Base-by-base conservation (phyloP, 805 yeast genomes). In the Saccharomycopsis capsularis region DNA sequence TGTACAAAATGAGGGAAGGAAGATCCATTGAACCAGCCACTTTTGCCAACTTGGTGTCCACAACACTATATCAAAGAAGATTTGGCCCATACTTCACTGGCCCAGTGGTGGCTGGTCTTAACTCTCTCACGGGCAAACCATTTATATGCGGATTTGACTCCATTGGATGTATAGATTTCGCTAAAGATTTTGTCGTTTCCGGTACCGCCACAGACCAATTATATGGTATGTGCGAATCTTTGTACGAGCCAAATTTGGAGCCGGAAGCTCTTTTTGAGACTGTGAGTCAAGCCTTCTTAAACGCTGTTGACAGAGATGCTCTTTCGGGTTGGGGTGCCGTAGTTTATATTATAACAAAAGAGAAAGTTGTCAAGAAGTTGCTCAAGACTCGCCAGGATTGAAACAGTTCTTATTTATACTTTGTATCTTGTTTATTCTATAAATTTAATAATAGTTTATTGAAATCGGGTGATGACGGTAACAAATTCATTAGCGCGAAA, bases 261-360 rank as follows among this genome's bases (percentile, higher is more conserved):
- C 89, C 98, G 4, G 98, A 93, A 57, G 96, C 93, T 66, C 72
- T 93, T 58, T 93, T 93, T 63, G 98, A 93, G 67, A 91, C 98
- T 37, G 85, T 89, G 57, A 81, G 95, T 58, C 99, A 93, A 68
- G 91, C 97, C 1, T 71, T 93, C 52, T 71, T 93, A 71, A 88
- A 85, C 64, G 98, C 96, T 18, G 95, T 85, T 34, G 99, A 93
- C 67, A 85, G 99, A 74, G 99, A 93, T 68, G 95, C 97, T 4
- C 74, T 93, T 51, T 82, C 95, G 27, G 99, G 99, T 57, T 93
- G 97, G 96, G 99, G 99, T 61, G 96, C 95, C 6, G 85, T 87
- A 16, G 98, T 93, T 22, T 91, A 91, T 67, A 71, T 93, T 48
- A 79, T 93, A 46, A 86, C 95, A 42, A 89, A 89, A 68, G 98